Evolutionary conservation across 305 asterid species (phyloP).

Genomic region (Fraxinus floribunda): DNA sequence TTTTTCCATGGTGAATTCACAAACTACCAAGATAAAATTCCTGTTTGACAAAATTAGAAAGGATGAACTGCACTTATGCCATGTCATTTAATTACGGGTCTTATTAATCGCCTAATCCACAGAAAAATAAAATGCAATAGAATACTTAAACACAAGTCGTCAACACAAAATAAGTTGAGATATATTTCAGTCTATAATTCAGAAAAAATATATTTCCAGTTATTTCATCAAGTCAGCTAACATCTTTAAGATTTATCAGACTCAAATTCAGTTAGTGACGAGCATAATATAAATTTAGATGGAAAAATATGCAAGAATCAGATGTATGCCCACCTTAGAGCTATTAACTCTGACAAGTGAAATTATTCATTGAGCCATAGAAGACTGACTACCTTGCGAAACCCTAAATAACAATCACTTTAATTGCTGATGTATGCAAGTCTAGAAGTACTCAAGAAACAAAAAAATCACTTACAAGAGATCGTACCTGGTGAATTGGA

Average conservation of each 20-base stretch:
- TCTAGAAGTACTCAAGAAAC: neutral
- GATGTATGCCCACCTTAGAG: neutral
- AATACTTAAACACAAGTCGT: neutral
- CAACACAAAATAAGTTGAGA: neutral
- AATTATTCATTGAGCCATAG: neutral
- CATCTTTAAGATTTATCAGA: neutral
- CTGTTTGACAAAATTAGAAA: neutral
- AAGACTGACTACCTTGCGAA: neutral
- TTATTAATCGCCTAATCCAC: neutral
- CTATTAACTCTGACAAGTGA: neutral
- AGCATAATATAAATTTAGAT: neutral
- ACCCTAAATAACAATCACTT: neutral
- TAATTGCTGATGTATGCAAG: neutral
- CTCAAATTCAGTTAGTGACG: neutral
- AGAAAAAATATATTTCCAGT: neutral
- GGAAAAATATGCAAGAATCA: neutral
- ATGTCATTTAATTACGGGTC: neutral
- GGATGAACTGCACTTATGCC: neutral
- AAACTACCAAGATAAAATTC: neutral
- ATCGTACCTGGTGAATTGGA: slow-evolving; percentile 48
- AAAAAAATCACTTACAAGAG: neutral
- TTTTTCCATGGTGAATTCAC: neutral
- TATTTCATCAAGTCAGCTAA: neutral
- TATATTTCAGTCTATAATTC: neutral
- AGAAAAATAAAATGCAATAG: neutral